Evolutionary conservation across 176 grass and related monocot genomes (phyloP).

Genomic region (Aegilops bicornis): DNA sequence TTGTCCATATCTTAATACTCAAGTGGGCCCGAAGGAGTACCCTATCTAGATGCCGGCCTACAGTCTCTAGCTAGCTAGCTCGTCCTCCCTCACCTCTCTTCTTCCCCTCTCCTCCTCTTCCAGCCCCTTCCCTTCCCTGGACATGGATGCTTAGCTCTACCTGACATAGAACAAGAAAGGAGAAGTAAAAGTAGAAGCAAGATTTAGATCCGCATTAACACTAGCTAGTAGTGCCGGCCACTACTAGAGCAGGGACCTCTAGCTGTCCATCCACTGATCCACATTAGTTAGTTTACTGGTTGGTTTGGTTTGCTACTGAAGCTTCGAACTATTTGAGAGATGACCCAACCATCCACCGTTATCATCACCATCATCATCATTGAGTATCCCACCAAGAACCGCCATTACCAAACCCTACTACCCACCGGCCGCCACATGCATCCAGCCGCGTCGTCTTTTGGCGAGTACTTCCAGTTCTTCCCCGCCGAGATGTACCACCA

Average conservation of each 20-base stretch:
- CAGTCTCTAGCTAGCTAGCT: neutral
- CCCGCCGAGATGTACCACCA: constrained; percentile 27
- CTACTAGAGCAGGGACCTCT: neutral
- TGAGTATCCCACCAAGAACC: constrained; percentile 25
- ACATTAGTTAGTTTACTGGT: neutral
- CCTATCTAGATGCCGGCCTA: constrained; percentile 17
- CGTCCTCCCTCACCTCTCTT: neutral
- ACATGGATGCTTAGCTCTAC: neutral
- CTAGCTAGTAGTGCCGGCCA: constrained; percentile 12
- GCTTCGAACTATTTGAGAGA: constrained; percentile 1
- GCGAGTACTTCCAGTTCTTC: constrained; percentile 35
- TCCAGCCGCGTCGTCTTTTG: constrained; percentile 3
- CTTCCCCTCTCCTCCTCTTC: neutral
- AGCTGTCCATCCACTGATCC: neutral
- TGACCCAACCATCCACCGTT: constrained; percentile 7
- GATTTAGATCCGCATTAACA: neutral
- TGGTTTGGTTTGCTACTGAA: neutral
- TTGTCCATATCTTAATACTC: neutral
- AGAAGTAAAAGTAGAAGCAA: constrained; percentile 4
- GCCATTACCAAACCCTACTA: constrained; percentile 34
- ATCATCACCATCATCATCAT: constrained; percentile 11
- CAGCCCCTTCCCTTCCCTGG: neutral
- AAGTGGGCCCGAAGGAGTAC: neutral
- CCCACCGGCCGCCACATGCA: constrained; percentile 13
- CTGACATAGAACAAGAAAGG: neutral